A percentile compares a stretch with the other conserved stretches of the same genome.
Conservation (phyloP, 176 grass and related monocot genomes). For the Bromus sterilis region DNA sequence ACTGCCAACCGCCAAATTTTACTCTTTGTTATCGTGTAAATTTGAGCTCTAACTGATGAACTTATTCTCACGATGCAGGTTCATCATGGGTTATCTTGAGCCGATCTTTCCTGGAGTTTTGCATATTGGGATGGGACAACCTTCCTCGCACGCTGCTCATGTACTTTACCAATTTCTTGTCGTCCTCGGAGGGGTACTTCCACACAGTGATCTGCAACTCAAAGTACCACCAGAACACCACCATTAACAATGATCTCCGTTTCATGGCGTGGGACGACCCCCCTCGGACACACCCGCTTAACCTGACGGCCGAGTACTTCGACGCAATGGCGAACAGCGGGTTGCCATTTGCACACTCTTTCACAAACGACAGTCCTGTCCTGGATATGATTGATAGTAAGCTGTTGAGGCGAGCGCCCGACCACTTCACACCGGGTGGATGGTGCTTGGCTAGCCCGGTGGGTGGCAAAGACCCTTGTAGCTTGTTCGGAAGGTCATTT, state of each 20-base stretch:
- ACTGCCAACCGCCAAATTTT: background rate
- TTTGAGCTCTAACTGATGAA: background rate
- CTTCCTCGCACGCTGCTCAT: slow-evolving; percentile 88
- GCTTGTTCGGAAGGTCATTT: slow-evolving; percentile 41
- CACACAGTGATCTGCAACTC: slow-evolving; percentile 99
- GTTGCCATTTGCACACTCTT: slow-evolving; percentile 56
- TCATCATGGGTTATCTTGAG: slow-evolving; percentile 81
- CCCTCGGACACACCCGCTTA: slow-evolving; percentile 40
- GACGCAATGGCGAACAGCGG: slow-evolving; percentile 52
- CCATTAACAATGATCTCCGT: slow-evolving; percentile 64
- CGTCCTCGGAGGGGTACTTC: slow-evolving; percentile 85
- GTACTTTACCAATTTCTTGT: slow-evolving; percentile 94
- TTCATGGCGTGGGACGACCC: slow-evolving; percentile 84
- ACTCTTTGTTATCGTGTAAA: background rate
- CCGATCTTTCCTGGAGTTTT: slow-evolving; percentile 86
- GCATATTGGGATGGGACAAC: slow-evolving; percentile 82
- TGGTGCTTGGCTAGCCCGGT: slow-evolving; percentile 66
- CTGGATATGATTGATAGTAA: slow-evolving; percentile 68
- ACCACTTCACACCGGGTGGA: slow-evolving; percentile 59
- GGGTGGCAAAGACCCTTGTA: slow-evolving; percentile 55
- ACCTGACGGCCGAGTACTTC: slow-evolving; percentile 61
- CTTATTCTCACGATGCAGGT: slow-evolving; percentile 34
- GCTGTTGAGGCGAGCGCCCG: slow-evolving; percentile 38
- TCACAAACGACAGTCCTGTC: slow-evolving; percentile 29
- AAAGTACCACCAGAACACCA: slow-evolving; percentile 91